These are phyloP conservation scores for Colletotrichum sp. DNA, from an alignment of 2,329 filamentous ascomycete genomes.

Conservation along the genomic window DNA sequence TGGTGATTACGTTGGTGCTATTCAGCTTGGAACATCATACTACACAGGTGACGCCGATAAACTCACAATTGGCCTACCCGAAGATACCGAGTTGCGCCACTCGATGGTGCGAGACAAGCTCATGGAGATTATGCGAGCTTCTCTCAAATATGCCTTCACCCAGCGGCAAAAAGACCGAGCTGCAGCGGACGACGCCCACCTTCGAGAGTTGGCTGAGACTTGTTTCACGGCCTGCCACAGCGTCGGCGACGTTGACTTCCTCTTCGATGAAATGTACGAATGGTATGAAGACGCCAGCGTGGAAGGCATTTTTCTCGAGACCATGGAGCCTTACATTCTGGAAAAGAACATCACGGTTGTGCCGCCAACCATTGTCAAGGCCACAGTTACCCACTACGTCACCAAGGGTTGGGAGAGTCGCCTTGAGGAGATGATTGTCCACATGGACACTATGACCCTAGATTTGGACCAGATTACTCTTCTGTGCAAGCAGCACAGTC, in stretches of 20 bases:
- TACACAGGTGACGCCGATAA: constrained; percentile 93
- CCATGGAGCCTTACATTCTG: constrained; percentile 86
- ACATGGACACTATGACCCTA: constrained; percentile 87
- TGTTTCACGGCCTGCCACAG: constrained; percentile 85
- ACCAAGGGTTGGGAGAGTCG: constrained; percentile 75
- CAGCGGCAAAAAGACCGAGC: constrained; percentile 60
- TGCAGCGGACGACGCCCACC: constrained; percentile 58
- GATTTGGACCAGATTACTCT: constrained; percentile 93
- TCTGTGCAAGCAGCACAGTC: constrained; percentile 87
- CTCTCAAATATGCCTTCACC: constrained; percentile 85
- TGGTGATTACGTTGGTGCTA: constrained; percentile 93
- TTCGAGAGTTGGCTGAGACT: constrained; percentile 80
- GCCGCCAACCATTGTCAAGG: constrained; percentile 85
- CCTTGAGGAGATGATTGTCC: constrained; percentile 93
- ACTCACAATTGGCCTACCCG: constrained; percentile 89
- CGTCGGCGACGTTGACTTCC: constrained; percentile 79
- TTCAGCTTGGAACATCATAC: constrained; percentile 88
- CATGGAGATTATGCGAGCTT: constrained; percentile 91
- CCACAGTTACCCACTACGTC: constrained; percentile 83
- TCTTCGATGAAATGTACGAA: constrained; percentile 91
- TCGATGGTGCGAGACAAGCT: constrained; percentile 86
- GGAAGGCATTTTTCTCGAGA: constrained; percentile 82
- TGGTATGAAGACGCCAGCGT: constrained; percentile 82
- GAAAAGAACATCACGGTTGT: constrained; percentile 76
- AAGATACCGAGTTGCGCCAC: constrained; percentile 78